phyloP scores from a whole-genome alignment of 2,329 filamentous ascomycete species.

The Aspergillus sp. region DNA sequence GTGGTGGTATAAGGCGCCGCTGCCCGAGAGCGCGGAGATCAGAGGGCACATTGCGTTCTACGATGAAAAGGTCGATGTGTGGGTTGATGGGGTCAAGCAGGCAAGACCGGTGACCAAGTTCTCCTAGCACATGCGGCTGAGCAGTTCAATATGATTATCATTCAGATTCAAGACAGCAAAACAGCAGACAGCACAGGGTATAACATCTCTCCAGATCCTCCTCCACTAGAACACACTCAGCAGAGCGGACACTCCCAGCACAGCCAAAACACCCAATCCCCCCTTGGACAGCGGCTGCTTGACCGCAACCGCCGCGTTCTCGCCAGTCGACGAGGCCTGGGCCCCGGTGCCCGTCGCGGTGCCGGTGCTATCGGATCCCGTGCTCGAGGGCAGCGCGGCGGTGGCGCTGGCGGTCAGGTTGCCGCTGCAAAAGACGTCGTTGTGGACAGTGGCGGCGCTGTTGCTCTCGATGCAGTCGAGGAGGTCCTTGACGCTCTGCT shows the following conservation, averaged over 20 bases:
- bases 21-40: too few relatives aligned
- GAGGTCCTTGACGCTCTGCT: conserved; percentile 37
- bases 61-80: too few relatives aligned
- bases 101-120: too few relatives aligned
- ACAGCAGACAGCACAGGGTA: too few relatives aligned
- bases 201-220: too few relatives aligned
- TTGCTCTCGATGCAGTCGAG: conserved; percentile 41
- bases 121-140: too few relatives aligned
- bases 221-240: conserved; percentile 23
- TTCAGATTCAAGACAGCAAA: too few relatives aligned
- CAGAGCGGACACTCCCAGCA: conserved; percentile 31
- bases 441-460: conserved; percentile 31
- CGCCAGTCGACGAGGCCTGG: conserved; percentile 10
- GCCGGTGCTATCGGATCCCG: conserved; percentile 2
- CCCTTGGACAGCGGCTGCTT: conserved; percentile 25
- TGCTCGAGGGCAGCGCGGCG: conserved; percentile 9
- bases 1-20: too few relatives aligned
- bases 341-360: conserved; percentile 4
- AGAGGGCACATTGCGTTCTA: too few relatives aligned
- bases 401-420: conserved; percentile 36
- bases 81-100: too few relatives aligned
- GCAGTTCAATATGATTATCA: too few relatives aligned
- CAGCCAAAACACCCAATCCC: conserved; percentile 30
- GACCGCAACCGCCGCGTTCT: conserved; percentile 15
- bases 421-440: conserved; percentile 48